Evolutionary conservation across 805 yeast genomes (phyloP), one percentile per base, ranked within the genome.

Genomic region (Grigorovia yakushimaensis): DNA sequence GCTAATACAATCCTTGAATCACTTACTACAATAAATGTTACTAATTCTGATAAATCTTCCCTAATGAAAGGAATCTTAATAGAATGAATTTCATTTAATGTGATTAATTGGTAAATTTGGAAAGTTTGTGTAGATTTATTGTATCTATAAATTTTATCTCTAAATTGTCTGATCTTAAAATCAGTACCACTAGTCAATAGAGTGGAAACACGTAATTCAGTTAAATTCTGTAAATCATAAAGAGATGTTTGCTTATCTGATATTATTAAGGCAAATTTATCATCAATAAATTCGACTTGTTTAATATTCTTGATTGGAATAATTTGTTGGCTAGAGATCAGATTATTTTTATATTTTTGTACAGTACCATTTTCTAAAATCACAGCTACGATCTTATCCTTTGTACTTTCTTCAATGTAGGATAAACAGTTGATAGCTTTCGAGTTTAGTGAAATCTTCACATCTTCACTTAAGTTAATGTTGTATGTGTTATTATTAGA

Each of bases 311-410:
- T 44, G 24, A 42, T 37, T 45, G 54, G 54, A 17, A 49, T 40
- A 8, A 27, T 39, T 6, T 49, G 35, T 11, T 45, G 36, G 6
- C 39, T 45, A 2, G 18, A 38, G 17, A 47, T 20, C 11, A 24
- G 35, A 20, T n/a, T 35, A 27, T 43, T 48, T 21, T 45, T 61
- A 48, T 54, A 64, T 15, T 59, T 48, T 46, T 61, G 62, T 23
- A 65, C 52, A 17, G 58, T 48, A 17, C 69, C 69, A 44, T 54
- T 56, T 45, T 57, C 49, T 21, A 64, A 54, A 5, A 61, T 56
- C 1, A 51, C 57, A 17, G 56, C 46, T 15, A 63, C 56, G 2
- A 42, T 40, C 4, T 37, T 39, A n/a, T 46, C 40, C 18, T 39
- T 30, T n/a, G 47, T 50, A 23, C 51, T 52, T 19, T n/a, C 18